A percentile compares a stretch with the other conserved stretches of the same genome.
phyloP scores from a whole-genome alignment of 305 asterid genomes.

The Fraxinus sp. region DNA sequence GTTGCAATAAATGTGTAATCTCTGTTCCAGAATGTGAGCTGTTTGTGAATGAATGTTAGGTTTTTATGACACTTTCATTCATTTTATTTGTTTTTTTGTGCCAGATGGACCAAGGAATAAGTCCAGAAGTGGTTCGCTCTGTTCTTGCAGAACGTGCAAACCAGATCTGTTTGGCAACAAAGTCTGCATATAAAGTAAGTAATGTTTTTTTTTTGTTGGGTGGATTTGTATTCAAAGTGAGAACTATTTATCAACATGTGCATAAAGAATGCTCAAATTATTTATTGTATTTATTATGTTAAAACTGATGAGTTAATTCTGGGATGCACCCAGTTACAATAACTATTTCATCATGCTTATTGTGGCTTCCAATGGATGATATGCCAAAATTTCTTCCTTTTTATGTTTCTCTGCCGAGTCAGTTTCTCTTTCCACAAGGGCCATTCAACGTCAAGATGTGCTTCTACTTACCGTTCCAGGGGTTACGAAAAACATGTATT shows the following conservation, averaged over 20 bases:
- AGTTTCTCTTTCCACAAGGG: neutral
- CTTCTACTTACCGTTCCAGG: neutral
- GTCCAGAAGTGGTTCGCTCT: conserved; percentile 88
- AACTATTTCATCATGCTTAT: neutral
- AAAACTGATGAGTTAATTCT: conserved; percentile 6
- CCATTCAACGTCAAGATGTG: neutral
- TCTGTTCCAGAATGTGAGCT: neutral
- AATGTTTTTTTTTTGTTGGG: conserved; percentile 2
- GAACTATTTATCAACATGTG: neutral
- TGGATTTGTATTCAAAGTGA: neutral
- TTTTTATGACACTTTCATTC: conserved; percentile 9
- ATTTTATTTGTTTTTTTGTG: conserved; percentile 24
- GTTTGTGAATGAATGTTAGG: neutral
- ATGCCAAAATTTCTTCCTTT: neutral
- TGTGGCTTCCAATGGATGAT: neutral
- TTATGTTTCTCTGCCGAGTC: neutral
- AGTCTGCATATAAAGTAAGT: conserved; percentile 70
- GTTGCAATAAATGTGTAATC: neutral
- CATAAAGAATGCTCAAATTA: neutral
- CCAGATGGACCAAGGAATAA: conserved; percentile 79
- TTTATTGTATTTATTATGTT: neutral
- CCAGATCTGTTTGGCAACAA: conserved; percentile 72
- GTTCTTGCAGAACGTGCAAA: conserved; percentile 85
- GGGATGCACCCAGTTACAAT: neutral
- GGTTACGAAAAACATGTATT: neutral